phyloP scores from a whole-genome alignment of 2,329 filamentous ascomycete species.

The Tolypocladium endophyticum region DNA sequence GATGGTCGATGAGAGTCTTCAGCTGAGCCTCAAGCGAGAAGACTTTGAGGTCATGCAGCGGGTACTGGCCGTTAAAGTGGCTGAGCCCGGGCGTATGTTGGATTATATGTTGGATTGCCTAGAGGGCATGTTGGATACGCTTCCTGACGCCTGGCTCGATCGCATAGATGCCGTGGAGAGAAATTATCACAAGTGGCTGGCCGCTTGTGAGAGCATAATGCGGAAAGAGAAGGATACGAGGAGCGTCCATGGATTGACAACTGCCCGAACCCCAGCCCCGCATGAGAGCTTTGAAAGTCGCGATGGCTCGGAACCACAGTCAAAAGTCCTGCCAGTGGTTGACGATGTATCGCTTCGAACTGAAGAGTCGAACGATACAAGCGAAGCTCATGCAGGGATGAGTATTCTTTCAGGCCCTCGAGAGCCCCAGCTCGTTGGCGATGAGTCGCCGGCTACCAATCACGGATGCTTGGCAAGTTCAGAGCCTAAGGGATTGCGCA shows the following conservation, averaged over 20 bases:
- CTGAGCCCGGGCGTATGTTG: slow-evolving; percentile 58
- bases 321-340: neutral
- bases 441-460: neutral
- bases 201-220: slow-evolving; percentile 64
- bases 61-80: slow-evolving; percentile 58
- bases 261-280: neutral
- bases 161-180: slow-evolving; percentile 71
- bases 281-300: neutral
- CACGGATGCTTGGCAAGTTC: neutral
- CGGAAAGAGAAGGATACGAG: slow-evolving; percentile 49
- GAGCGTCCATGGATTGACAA: neutral
- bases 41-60: slow-evolving; percentile 49
- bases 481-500: neutral
- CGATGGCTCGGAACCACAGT: neutral
- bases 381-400: neutral
- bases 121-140: slow-evolving; percentile 71
- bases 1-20: slow-evolving; percentile 6
- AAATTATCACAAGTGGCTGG: slow-evolving; percentile 71
- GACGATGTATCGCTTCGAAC: neutral
- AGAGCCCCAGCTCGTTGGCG: neutral
- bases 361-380: neutral
- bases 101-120: slow-evolving; percentile 81
- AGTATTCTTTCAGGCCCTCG: neutral
- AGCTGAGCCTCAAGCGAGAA: slow-evolving; percentile 25
- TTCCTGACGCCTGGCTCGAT: slow-evolving; percentile 83